Base-by-base conservation (phyloP, 2,329 filamentous ascomycete species). In the Aspergillus caelatus region DNA sequence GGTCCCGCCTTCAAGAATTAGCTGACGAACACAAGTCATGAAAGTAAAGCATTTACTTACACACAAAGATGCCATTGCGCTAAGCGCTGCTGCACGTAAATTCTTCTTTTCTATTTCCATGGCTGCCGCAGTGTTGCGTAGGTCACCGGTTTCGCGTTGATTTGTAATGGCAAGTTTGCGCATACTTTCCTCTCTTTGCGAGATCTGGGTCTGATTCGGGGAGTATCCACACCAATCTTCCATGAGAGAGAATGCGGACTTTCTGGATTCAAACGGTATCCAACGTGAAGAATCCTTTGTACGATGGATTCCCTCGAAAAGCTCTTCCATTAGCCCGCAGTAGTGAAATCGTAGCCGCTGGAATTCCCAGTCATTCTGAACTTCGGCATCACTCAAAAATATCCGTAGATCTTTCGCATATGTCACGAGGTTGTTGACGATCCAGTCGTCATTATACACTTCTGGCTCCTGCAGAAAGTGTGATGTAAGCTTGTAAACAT, bases 181-280 rank as follows among this genome's bases (percentile, higher is more conserved):
- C 90, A 97, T 96, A 41, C 87, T 91, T 65, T 96, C 91, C 77
- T 97, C 94, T 65, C 93, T 86, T 62, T 90, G 89, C 6, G 89
- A 87, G 46, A 97, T 91, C 67, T 96, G 91, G 16, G 82, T 84
- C 74, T 96, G 93, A 67, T 97, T 97, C 0, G 94, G 93, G 9
- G 94, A 97, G 76, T 96, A 97, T 2, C 95, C 95, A 75, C 95
- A 99, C 96, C 96, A 99, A 68, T 98, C 94, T 78, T 99, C 95
- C 94, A 99, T 98, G 55, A 99, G 81, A 0, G 94, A 90, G 74
- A 99, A 99, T 0, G 94, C 91, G 6, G 95, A 97, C 75, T 97
- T 97, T 46, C 96, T 86, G 14, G 94, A 92, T 76, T 99, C 95
- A 73, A 99, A 99, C 0, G 95, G 94, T 88, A 99, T 95, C 94